phyloP scores from a whole-genome alignment of 345 rosid species.

The Eucalyptus victrix region DNA sequence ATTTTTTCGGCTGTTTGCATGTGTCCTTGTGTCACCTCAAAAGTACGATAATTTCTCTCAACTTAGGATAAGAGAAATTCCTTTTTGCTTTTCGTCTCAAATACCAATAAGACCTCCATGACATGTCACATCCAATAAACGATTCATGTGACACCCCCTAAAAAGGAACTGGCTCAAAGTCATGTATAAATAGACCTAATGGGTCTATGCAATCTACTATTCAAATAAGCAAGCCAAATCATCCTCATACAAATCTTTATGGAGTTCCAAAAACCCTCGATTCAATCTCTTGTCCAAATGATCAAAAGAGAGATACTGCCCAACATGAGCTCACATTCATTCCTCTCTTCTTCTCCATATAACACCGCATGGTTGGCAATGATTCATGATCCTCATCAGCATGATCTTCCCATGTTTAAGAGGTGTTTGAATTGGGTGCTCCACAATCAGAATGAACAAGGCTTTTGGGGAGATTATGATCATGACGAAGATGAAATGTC shows the following conservation, averaged over 20 bases:
- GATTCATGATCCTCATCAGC: background rate
- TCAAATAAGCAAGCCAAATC: background rate
- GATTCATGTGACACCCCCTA: background rate
- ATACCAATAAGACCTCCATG: background rate
- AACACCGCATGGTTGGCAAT: background rate
- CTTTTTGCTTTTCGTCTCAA: background rate
- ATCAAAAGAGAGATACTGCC: background rate
- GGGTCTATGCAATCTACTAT: background rate
- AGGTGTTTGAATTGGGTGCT: constrained; percentile 33
- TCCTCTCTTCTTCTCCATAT: background rate
- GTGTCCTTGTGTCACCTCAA: background rate
- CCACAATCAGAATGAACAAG: constrained; percentile 26
- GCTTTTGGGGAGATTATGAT: constrained; percentile 33
- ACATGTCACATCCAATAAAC: background rate
- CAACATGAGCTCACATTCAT: background rate
- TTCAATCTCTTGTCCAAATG: background rate
- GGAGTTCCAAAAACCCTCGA: background rate
- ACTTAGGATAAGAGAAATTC: background rate
- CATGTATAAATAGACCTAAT: background rate
- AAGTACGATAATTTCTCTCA: background rate
- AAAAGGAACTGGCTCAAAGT: background rate
- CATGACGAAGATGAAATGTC: constrained; percentile 2
- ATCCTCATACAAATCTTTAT: background rate
- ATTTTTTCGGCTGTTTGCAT: background rate
- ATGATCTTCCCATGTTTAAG: background rate